Percentiles rank a stretch among this genome's conserved stretches.
phyloP scores from a whole-genome alignment of 345 rosid species.

The Populus deltoides region DNA sequence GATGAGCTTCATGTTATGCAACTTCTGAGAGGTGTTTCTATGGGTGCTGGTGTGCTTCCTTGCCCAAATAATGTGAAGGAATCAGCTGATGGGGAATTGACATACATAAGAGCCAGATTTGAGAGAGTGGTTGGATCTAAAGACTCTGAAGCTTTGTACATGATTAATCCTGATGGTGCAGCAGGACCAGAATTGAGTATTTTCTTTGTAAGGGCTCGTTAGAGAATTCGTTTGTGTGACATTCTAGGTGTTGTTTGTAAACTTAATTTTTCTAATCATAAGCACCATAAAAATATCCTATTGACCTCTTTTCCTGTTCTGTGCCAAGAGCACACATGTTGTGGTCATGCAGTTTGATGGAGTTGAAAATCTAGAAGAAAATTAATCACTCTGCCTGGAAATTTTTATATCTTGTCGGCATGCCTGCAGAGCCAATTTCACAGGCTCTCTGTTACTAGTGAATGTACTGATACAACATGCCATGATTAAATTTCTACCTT shows the following conservation, averaged over 20 bases:
- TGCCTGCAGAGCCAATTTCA: not conserved
- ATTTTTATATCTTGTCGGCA: not conserved
- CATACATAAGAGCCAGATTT: slow-evolving; percentile 87
- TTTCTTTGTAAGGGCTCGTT: slow-evolving; percentile 75
- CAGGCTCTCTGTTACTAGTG: not conserved
- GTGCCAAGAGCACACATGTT: not conserved
- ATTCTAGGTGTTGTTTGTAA: not conserved
- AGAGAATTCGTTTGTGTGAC: not conserved
- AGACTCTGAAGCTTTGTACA: slow-evolving; percentile 86
- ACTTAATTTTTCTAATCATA: not conserved
- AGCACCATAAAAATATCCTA: not conserved
- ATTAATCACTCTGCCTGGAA: not conserved
- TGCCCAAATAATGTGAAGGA: slow-evolving; percentile 58
- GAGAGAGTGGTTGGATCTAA: slow-evolving; percentile 85
- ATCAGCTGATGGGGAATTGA: slow-evolving; percentile 59
- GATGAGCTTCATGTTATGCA: slow-evolving; percentile 89
- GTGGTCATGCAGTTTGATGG: not conserved
- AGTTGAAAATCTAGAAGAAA: not conserved
- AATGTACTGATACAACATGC: not conserved
- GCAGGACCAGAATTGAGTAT: slow-evolving; percentile 85
- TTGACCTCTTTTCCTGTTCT: not conserved
- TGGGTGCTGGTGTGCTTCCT: slow-evolving; percentile 98
- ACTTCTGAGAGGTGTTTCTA: slow-evolving; percentile 77
- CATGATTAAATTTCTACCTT: not conserved
- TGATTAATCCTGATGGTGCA: slow-evolving; percentile 94